Conservation (phyloP, 2,329 filamentous ascomycete genomes). For the Colletotrichum sp. region DNA sequence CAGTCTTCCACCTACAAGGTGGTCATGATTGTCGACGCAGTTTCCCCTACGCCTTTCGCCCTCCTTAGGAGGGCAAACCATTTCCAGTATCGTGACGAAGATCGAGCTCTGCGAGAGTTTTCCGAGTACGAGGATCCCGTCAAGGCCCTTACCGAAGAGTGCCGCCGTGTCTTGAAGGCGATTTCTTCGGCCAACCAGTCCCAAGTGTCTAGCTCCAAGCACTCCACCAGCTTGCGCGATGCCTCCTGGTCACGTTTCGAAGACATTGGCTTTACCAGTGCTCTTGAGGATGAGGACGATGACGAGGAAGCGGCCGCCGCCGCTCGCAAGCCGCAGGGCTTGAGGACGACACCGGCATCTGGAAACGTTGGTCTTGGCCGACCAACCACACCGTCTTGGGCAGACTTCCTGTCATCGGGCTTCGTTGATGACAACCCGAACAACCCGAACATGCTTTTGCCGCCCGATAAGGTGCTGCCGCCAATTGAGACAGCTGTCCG, state of each 20-base stretch:
- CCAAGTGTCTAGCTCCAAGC: conserved; percentile 71
- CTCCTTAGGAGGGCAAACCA: conserved; percentile 89
- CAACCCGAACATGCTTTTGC: conserved; percentile 75
- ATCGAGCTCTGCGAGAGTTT: conserved; percentile 83
- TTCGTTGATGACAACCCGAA: conserved; percentile 80
- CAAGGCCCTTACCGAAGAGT: conserved; percentile 89
- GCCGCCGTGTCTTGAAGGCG: conserved; percentile 84
- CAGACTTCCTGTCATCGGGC: conserved; percentile 93
- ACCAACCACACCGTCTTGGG: conserved; percentile 97
- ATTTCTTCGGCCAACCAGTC: conserved; percentile 92
- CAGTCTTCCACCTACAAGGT: conserved; percentile 86
- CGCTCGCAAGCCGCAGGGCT: conserved; percentile 47
- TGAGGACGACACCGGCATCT: conserved; percentile 72
- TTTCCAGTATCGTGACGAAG: conserved; percentile 93
- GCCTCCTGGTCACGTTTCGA: conserved; percentile 97
- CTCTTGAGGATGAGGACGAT: conserved; percentile 73
- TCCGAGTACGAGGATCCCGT: conserved; percentile 90
- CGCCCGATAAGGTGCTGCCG: conserved; percentile 88
- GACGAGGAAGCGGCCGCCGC: conserved; percentile 59
- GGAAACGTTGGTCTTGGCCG: conserved; percentile 71
- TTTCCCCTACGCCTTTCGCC: conserved; percentile 93
- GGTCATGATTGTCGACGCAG: conserved; percentile 94
- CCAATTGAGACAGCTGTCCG: conserved; percentile 76
- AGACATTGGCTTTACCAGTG: conserved; percentile 86
- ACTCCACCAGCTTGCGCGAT: conserved; percentile 77